phyloP scores from a whole-genome alignment of 108 stramenopile genomes.

The Skeletonema grethae region DNA sequence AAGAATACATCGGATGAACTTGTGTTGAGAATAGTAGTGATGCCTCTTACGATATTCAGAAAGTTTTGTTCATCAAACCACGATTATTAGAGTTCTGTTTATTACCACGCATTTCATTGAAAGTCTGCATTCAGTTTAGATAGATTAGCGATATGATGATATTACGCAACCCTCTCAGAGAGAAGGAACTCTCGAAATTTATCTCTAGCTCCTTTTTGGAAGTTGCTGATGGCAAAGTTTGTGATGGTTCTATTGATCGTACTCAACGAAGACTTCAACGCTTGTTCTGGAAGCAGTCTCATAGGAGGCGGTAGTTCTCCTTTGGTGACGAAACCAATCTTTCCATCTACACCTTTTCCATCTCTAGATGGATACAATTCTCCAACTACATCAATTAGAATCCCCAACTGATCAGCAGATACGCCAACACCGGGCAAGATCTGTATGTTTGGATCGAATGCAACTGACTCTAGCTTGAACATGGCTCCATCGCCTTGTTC shows the following conservation, averaged over 20 bases:
- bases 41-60: not conserved
- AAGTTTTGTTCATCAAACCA: not conserved
- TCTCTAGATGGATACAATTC: constrained; percentile 64
- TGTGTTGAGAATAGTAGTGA: not conserved
- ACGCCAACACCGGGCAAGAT: constrained; percentile 67
- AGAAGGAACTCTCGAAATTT: constrained; percentile 56
- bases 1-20: not conserved
- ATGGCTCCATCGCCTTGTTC: constrained; percentile 46
- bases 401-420: constrained; percentile 55
- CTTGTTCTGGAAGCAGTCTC: constrained; percentile 63
- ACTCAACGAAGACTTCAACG: constrained; percentile 57
- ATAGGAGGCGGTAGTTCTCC: constrained; percentile 70
- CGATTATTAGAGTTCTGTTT: not conserved
- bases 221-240: constrained; percentile 64
- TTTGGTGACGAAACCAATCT: constrained; percentile 66
- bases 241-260: constrained; percentile 71
- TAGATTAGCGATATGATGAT: not conserved
- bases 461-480: constrained; percentile 71
- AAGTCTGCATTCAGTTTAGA: not conserved
- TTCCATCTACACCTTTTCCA: constrained; percentile 71
- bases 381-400: constrained; percentile 78
- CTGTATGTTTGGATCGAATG: constrained; percentile 78
- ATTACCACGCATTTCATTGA: not conserved
- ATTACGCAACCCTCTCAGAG: not conserved
- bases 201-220: constrained; percentile 61